Evolutionary conservation across 1,284 basidiomycete species (phyloP), one percentile per base, ranked within the genome.

Genomic region (Ustanciosporium gigantosporum): DNA sequence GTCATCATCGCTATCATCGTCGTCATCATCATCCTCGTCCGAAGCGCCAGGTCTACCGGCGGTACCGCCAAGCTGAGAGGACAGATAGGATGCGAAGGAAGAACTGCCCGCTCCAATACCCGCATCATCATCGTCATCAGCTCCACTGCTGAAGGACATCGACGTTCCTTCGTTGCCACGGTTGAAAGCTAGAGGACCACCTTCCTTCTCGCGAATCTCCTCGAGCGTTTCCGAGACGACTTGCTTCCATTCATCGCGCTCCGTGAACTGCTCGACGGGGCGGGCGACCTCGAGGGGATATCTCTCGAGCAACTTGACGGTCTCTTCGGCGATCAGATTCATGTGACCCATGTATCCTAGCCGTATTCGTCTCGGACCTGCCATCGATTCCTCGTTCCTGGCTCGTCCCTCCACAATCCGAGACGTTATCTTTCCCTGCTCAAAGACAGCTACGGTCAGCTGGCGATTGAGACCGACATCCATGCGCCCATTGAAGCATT

Each of bases 261-360:
- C 51, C 5, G 75, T 67, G 17, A 51, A 59, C 3, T 22, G 23
- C 5, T 59, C 41, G 1, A 74, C 51, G 2, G 50, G 43, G 17
- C 51, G 36, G 9, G 57, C 62, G n/a, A 76, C 51, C 32, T 68
- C 64, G 17, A 58, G 34, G 6, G 92, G 91, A 79, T 91, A 93
- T 36, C 89, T 86, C 36, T 91, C 87, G 31, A 94, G 82, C 5
- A 90, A 86, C 51, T 84, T 85, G 71, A 92, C 86, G 13, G 92
- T 87, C 70, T 93, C 91, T 76, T 93, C 91, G 0, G 90, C 87
- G 60, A 99, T 92, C 56, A 97, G 85, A 11, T 89, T 89, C 34
- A 98, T 84, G 77, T 98, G 93, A 0, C 94, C 94, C 94, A 98
- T 98, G 80, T 91, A 95, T 1, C 93, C 92, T 4, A 77, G 53